Evolutionary conservation across 2,329 filamentous ascomycete genomes (phyloP), one percentile per base, ranked within the genome.

Genomic region (Neocucurbitaria cava): DNA sequence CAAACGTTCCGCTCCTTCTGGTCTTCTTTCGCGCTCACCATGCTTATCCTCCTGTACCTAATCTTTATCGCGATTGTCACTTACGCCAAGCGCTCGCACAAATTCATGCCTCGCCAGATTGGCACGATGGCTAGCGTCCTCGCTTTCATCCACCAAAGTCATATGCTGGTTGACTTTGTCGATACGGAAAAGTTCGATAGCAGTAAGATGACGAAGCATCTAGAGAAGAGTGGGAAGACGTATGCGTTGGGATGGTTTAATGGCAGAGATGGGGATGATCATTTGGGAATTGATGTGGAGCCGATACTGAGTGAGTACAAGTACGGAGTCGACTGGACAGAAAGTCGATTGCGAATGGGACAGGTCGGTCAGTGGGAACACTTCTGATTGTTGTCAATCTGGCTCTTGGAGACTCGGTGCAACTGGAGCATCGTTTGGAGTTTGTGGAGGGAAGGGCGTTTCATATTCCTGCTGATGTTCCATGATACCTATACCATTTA

Each of bases 191-290:
- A 85, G 75, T 76, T 87, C 46, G 83, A 81, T 61, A 85, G 83
- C 48, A 76, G 79, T 13, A 76, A 86, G 69, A 90, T 91, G 86
- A 85, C 83, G 59, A 74, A 75, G 51, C 81, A 82, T 70, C 79
- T 93, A 31, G 84, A 85, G 56, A 76, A 72, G 9, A 75, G 84
- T n/a, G 82, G 83, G 33, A 88, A 89, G 77, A 87, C 81, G 36
- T 94, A 93, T 72, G 89, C 88, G 1, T 74, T 93, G 30, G 90
- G 90, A 1, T 92, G 89, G 89, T 92, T 92, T 67, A 77, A 78
- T 36, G 90, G 90, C 0, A 79, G 89, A 17, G 90, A 94, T 73
- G 87, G 87, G 3, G 82, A 88, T 73, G 84, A 85, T 58, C 90
- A 93, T 78, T 89, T 89, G 68, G 90, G 90, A 11, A 85, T 94